A percentile compares a stretch with the other conserved stretches of the same genome.
Evolutionary conservation across 176 grass and related monocot genomes (phyloP).

Genomic region (Puccinellia tenuiflora): DNA sequence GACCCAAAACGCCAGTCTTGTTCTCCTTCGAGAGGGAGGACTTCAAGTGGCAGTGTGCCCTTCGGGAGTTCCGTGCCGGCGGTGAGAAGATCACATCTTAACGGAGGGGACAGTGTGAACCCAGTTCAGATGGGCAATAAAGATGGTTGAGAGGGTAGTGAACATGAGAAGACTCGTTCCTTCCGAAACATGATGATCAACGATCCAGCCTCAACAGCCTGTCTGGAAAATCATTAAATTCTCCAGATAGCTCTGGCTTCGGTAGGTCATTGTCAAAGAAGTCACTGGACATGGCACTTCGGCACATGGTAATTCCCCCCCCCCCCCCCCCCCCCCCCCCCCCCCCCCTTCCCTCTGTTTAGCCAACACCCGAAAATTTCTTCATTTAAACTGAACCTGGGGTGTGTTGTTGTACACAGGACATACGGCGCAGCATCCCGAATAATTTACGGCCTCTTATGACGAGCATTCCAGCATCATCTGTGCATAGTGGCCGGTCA

Average conservation of each 20-base stretch:
- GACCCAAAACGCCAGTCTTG: constrained; percentile 82
- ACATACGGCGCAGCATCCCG: constrained; percentile 87
- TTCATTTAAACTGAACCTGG: constrained; percentile 16
- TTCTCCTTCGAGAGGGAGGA: constrained; percentile 85
- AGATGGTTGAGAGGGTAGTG: constrained; percentile 96
- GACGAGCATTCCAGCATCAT: constrained; percentile 89
- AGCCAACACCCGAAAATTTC: neutral
- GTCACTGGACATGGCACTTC: constrained; percentile 93
- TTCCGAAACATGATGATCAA: constrained; percentile 75
- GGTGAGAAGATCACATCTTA: constrained; percentile 67
- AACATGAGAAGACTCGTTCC: constrained; percentile 90
- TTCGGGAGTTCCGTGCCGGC: constrained; percentile 59
- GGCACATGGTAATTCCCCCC: constrained; percentile 97
- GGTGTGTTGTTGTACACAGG: constrained; percentile 39
- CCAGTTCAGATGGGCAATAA: constrained; percentile 83
- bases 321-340: too few relatives aligned
- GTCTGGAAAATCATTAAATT: constrained; percentile 61
- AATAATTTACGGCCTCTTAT: constrained; percentile 82
- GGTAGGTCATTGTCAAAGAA: constrained; percentile 89
- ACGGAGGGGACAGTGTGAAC: constrained; percentile 49
- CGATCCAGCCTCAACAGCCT: constrained; percentile 48
- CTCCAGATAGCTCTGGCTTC: constrained; percentile 80
- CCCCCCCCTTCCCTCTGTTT: neutral
- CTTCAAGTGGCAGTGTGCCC: constrained; percentile 48
- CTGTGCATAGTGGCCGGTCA: constrained; percentile 72